Conservation (phyloP, 139 green algal species). For the Chlorella vulgaris region DNA sequence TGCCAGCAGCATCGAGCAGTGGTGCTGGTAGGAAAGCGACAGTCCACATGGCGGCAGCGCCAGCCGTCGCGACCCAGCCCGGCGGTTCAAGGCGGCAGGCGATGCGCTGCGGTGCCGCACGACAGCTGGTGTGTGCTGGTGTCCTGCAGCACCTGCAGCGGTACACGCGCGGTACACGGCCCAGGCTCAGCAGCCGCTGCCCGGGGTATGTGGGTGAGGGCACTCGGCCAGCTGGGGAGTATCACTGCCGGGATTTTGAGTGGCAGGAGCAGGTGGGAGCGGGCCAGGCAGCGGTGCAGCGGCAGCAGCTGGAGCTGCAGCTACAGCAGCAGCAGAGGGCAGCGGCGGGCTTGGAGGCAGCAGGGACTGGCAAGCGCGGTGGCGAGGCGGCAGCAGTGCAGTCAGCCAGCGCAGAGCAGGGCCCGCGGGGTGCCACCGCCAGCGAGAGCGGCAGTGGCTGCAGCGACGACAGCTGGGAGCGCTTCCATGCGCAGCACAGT, state of each 20-base stretch:
- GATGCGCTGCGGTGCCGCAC: too few relatives aligned
- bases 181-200: background rate
- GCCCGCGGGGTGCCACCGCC: background rate
- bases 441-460: background rate
- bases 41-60: too few relatives aligned
- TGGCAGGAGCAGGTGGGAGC: conserved; percentile 48
- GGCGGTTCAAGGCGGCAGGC: too few relatives aligned
- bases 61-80: too few relatives aligned
- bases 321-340: background rate
- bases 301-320: conserved; percentile 26
- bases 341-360: background rate
- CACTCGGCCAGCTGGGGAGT: conserved; percentile 51
- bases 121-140: too few relatives aligned
- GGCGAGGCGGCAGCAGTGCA: background rate
- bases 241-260: conserved; percentile 69
- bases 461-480: conserved; percentile 59
- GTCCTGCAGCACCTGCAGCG: too few relatives aligned
- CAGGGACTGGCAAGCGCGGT: background rate
- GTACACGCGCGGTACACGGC: too few relatives aligned
- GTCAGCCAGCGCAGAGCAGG: too few relatives aligned
- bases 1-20: too few relatives aligned
- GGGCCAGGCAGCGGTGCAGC: conserved; percentile 43
- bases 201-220: conserved; percentile 42
- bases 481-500: conserved; percentile 63
- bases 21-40: too few relatives aligned